Evolutionary conservation across 768 basidiomycete genomes (phyloP).

Genomic region (Leccinum truebloodii): DNA sequence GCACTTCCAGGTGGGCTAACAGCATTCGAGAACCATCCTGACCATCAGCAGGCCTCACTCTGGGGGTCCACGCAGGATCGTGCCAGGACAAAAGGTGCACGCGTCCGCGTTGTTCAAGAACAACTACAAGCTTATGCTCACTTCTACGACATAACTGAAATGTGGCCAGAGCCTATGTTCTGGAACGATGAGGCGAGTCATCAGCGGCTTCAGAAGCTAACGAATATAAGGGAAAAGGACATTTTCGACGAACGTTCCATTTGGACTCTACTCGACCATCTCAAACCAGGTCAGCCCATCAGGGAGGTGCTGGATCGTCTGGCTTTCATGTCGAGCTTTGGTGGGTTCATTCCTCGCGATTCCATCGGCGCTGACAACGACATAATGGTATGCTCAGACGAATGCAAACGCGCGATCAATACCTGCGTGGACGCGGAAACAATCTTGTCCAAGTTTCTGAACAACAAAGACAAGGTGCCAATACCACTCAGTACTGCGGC

Average conservation of each 20-base stretch:
- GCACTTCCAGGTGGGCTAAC: slow-evolving; percentile 21
- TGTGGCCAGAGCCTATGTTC: slow-evolving; percentile 32
- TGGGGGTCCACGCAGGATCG: slow-evolving; percentile 27
- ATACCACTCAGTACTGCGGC: slow-evolving; percentile 29
- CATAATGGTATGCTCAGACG: slow-evolving; percentile 8
- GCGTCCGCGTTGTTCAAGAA: slow-evolving; percentile 33
- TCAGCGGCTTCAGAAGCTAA: slow-evolving; percentile 15
- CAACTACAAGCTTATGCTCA: slow-evolving; percentile 28
- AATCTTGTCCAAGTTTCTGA: slow-evolving; percentile 17
- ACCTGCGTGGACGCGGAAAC: neutral
- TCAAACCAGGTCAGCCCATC: slow-evolving; percentile 17
- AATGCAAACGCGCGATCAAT: slow-evolving; percentile 12
- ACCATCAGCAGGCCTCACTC: slow-evolving; percentile 26
- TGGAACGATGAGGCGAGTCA: slow-evolving; percentile 31
- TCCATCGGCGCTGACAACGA: neutral
- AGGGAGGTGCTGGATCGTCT: slow-evolving; percentile 29
- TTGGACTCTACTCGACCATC: slow-evolving; percentile 18
- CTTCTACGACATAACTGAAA: slow-evolving; percentile 23
- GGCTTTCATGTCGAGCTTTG: slow-evolving; percentile 32
- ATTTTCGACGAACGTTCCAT: slow-evolving; percentile 27
- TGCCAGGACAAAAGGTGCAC: slow-evolving; percentile 34
- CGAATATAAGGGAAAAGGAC: slow-evolving; percentile 31
- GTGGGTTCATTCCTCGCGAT: slow-evolving; percentile 11
- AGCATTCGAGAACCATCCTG: neutral
- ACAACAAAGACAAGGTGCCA: slow-evolving; percentile 12